These are phyloP conservation scores for Samsoniella hepiali DNA, from an alignment of 2,329 filamentous ascomycete genomes.

Conservation along the genomic window DNA sequence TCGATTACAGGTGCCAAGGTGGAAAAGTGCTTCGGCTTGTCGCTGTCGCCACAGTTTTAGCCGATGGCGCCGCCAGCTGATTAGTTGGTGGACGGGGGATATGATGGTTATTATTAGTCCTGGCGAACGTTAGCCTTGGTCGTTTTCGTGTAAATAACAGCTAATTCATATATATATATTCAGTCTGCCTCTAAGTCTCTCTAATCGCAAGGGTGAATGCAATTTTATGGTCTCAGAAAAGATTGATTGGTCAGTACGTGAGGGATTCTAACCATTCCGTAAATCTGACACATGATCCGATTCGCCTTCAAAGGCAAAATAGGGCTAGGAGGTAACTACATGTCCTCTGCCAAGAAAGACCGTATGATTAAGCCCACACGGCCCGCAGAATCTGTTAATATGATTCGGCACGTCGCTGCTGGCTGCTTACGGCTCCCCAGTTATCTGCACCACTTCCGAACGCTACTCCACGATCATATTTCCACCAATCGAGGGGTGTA, in stretches of 20 bases:
- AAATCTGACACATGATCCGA: background rate
- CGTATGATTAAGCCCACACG: background rate
- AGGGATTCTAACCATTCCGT: too few relatives aligned
- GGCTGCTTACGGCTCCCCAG: conserved; percentile 2
- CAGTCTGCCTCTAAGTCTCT: too few relatives aligned
- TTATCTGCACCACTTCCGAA: background rate
- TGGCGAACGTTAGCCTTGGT: too few relatives aligned
- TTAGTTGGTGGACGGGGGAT: background rate
- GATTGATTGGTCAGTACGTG: too few relatives aligned
- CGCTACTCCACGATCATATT: background rate
- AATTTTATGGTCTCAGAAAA: too few relatives aligned
- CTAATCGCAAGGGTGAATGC: too few relatives aligned
- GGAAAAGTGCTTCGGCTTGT: conserved; percentile 12
- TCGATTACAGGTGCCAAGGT: conserved; percentile 30
- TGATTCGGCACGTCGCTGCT: background rate
- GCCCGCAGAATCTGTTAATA: background rate
- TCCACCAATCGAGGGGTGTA: conserved; percentile 6
- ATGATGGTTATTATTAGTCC: background rate
- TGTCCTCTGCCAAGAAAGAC: background rate
- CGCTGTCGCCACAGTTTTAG: conserved; percentile 4
- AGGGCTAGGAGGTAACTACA: background rate
- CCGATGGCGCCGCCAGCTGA: background rate
- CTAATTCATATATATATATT: too few relatives aligned
- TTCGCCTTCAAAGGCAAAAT: background rate
- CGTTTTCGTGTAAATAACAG: background rate